Evolutionary conservation across 2,329 filamentous ascomycete genomes (phyloP), one percentile per base, ranked within the genome.

Genomic region (Pezicula carpinea): DNA sequence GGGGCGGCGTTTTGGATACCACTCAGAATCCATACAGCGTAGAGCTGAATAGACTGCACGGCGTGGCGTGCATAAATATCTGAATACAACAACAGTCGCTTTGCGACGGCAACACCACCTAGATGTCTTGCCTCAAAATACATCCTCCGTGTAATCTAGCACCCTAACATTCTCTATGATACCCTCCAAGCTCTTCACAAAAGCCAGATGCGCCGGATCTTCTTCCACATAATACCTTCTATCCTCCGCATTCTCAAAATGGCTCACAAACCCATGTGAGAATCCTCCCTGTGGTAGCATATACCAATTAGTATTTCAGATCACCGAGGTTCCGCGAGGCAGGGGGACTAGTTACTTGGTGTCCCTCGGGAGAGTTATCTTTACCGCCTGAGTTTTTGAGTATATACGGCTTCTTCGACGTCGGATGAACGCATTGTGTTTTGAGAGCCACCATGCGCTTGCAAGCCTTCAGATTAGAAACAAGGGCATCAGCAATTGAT

Each of bases 191-290:
- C 66, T 73, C 47, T 74, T 67, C n/a, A 79, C 68, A 54, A 87
- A 88, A 0, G 64, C 76, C 31, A 72, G 65, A 60, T 89, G 85
- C 7, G 66, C 75, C 1, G 82, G 81, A 55, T 90, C 86, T 23
- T 79, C 66, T 43, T 76, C 64, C 6, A 85, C 65, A 60, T 89
- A 90, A 57, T 87, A 89, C 50, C 82, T 74, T 39, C 84, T 70
- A 59, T 90, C 85, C 52, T 79, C 75, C 15, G 70, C 69, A 18
- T 64, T 82, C 8, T 75, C 73, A 49, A 90, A 89, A 55, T 87
- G 78, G 18, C 76, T 73, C 2, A 90, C 75, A 52, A 89, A 89
- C 0, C 73, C 82, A 60, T 90, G 85, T 0, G 82, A 82, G 43
- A 84, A 77, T 0, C 77, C 83, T 41, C 75, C 71, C 83, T 80